Percentiles rank a stretch among this genome's conserved stretches.
Conservation (phyloP, 305 asterid species). For the Solanum hybrid region DNA sequence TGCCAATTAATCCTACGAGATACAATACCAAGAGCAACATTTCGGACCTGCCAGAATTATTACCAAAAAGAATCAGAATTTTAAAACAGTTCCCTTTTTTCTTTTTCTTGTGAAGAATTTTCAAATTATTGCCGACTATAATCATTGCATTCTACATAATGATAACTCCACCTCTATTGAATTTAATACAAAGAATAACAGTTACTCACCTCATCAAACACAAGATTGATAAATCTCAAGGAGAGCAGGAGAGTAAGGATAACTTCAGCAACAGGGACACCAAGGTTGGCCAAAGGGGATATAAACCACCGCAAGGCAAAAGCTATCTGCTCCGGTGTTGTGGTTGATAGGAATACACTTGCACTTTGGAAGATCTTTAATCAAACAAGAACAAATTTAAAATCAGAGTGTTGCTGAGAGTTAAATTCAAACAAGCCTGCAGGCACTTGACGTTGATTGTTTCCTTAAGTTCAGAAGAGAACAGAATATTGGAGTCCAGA, state of each 20-base stretch:
- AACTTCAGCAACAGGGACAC: slow-evolving; percentile 83
- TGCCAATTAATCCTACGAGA: slow-evolving; percentile 93
- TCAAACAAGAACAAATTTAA: slow-evolving; percentile 5
- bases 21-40: slow-evolving; percentile 84
- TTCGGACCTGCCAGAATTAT: slow-evolving; percentile 56
- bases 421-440: not conserved
- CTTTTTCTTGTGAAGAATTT: not conserved
- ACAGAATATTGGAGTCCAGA: not conserved
- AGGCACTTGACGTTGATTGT: not conserved
- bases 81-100: not conserved
- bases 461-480: not conserved
- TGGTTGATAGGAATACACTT: slow-evolving; percentile 86
- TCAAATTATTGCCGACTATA: not conserved
- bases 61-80: not conserved
- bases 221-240: slow-evolving; percentile 76
- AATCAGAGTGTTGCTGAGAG: not conserved
- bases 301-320: slow-evolving; percentile 85
- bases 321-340: slow-evolving; percentile 93
- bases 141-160: not conserved
- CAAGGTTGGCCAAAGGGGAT: slow-evolving; percentile 51
- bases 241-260: slow-evolving; percentile 82
- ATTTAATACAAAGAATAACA: not conserved
- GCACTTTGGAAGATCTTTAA: slow-evolving; percentile 92
- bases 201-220: slow-evolving; percentile 80
- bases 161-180: not conserved